Conservation (phyloP, 768 basidiomycete genomes). For the Brasilioporus rufonigricans region DNA sequence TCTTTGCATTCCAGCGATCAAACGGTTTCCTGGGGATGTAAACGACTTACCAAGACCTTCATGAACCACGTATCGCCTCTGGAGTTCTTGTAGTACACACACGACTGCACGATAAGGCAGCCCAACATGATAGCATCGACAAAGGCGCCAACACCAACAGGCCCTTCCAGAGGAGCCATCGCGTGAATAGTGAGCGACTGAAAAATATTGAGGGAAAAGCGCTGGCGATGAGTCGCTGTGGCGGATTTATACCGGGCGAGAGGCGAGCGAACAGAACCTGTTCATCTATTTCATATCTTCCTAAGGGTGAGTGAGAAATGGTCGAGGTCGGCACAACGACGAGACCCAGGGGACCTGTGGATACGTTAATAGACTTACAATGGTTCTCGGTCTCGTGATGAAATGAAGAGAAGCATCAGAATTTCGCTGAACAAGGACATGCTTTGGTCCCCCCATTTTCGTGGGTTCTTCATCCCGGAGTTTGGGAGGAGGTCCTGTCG, state of each 20-base stretch:
- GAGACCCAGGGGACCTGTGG: background rate
- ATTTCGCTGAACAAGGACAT: constrained; percentile 5
- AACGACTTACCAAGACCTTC: constrained; percentile 18
- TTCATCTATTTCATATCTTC: constrained; percentile 3
- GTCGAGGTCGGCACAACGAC: constrained; percentile 12
- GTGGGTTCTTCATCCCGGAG: constrained; percentile 16
- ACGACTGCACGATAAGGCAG: constrained; percentile 25
- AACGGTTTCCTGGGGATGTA: background rate
- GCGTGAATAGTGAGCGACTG: background rate
- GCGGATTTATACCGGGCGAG: constrained; percentile 17
- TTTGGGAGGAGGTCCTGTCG: constrained; percentile 5
- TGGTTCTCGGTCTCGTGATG: background rate
- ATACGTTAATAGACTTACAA: constrained; percentile 17
- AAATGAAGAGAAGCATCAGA: constrained; percentile 15
- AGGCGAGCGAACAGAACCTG: constrained; percentile 7
- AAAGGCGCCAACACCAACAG: constrained; percentile 21
- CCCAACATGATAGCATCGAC: constrained; percentile 24
- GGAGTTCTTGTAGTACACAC: constrained; percentile 25
- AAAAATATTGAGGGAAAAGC: background rate
- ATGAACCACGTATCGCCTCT: constrained; percentile 11
- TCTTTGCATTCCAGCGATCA: background rate
- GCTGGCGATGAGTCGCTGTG: no score
- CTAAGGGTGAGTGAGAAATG: constrained; percentile 4
- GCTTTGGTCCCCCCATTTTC: constrained; percentile 2
- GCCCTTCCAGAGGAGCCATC: constrained; percentile 27